A percentile compares a stretch with the other conserved stretches of the same genome.
Conservation (phyloP, 2,329 filamentous ascomycete genomes). For the Botrytis fabae region DNA sequence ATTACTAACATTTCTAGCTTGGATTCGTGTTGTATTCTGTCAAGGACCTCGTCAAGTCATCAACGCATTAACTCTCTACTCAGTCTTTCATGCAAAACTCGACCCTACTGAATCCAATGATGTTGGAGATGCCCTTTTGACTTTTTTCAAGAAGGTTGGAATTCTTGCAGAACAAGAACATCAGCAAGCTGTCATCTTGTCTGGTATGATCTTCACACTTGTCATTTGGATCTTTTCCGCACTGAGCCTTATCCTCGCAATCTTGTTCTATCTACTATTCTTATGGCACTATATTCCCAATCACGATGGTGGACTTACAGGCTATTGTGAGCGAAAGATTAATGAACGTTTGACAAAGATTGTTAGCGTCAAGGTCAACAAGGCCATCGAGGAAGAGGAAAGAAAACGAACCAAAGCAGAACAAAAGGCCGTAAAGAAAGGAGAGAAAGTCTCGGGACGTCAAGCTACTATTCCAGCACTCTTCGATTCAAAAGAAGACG, state of each 20-base stretch:
- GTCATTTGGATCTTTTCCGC: conserved; percentile 85
- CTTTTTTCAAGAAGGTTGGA: conserved; percentile 82
- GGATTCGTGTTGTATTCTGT: conserved; percentile 85
- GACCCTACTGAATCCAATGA: conserved; percentile 55
- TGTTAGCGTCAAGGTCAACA: conserved; percentile 83
- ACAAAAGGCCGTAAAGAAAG: conserved; percentile 52
- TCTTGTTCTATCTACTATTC: conserved; percentile 81
- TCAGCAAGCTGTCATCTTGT: conserved; percentile 78
- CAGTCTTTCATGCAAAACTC: conserved; percentile 75
- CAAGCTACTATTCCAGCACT: conserved; percentile 70
- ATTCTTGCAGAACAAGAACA: conserved; percentile 71
- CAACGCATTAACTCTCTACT: conserved; percentile 85
- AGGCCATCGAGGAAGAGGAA: conserved; percentile 79
- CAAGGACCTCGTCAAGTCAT: conserved; percentile 90
- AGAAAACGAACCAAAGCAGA: conserved; percentile 55
- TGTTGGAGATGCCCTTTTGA: conserved; percentile 63
- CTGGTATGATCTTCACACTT: conserved; percentile 89
- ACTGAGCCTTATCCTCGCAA: conserved; percentile 70
- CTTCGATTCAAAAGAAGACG: conserved; percentile 54
- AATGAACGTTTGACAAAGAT: conserved; percentile 82
- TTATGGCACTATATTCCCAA: conserved; percentile 89
- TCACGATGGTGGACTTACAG: conserved; percentile 74
- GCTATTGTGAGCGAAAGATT: conserved; percentile 90
- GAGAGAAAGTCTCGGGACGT: conserved; percentile 52
- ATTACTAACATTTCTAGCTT: conserved; percentile 54